phyloP scores from a whole-genome alignment of 176 grass and related monocot genomes.

The Oryza meyeriana region DNA sequence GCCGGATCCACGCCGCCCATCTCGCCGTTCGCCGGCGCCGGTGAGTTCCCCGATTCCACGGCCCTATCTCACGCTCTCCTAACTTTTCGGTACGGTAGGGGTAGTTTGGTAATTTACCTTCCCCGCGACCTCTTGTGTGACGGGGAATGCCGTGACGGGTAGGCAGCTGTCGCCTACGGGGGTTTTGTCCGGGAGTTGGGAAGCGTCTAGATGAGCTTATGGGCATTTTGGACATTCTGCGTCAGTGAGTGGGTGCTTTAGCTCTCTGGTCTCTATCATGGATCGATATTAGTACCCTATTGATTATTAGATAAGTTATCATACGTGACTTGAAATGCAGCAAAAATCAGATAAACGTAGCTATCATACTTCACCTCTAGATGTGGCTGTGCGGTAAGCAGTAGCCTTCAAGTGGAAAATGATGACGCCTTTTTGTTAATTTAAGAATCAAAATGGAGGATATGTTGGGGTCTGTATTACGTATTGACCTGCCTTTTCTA shows the following conservation, averaged over 20 bases:
- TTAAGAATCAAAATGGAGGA: constrained; percentile 1
- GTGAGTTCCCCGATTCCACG: constrained; percentile 37
- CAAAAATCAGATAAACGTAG: constrained; percentile 23
- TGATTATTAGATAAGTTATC: constrained; percentile 32
- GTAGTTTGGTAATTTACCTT: constrained; percentile 14
- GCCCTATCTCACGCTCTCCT: neutral
- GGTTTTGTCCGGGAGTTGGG: constrained; percentile 35
- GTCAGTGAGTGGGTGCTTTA: neutral
- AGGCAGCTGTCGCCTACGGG: constrained; percentile 25
- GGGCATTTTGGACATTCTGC: constrained; percentile 33
- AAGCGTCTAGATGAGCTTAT: constrained; percentile 46
- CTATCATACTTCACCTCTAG: neutral
- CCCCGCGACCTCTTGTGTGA: neutral
- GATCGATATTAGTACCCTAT: constrained; percentile 36
- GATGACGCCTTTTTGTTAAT: neutral
- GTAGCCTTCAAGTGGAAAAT: constrained; percentile 17
- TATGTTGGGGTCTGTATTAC: neutral
- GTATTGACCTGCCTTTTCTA: neutral
- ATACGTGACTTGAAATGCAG: constrained; percentile 24
- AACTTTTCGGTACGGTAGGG: neutral
- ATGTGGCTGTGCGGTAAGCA: constrained; percentile 1
- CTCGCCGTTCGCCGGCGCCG: constrained; percentile 70
- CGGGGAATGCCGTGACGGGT: constrained; percentile 17
- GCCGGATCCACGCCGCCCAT: constrained; percentile 59
- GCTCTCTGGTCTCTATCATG: constrained; percentile 32